Evolutionary conservation across 2,329 filamentous ascomycete genomes (phyloP).

Genomic region (Trichophyton benhamiae): DNA sequence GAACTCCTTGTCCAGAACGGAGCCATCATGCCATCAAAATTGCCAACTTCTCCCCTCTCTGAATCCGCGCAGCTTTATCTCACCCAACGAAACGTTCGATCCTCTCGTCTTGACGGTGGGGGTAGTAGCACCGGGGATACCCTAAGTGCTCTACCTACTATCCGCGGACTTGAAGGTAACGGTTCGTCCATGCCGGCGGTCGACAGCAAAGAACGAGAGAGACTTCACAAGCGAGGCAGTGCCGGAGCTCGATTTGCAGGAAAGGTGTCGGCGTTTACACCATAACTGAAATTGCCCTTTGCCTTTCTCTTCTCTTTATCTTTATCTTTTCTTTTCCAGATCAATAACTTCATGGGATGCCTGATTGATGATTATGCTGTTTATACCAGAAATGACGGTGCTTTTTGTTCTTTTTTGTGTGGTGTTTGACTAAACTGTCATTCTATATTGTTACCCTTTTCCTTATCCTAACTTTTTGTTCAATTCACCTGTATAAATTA

Average conservation of each 20-base stretch:
- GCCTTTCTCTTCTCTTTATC: not conserved
- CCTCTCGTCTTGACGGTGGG: conserved; percentile 24
- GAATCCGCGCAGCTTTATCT: conserved; percentile 70
- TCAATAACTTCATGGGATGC: not conserved
- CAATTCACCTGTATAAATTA: too few relatives aligned
- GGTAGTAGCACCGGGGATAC: conserved; percentile 39
- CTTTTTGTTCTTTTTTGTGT: too few relatives aligned
- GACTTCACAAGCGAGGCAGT: conserved; percentile 66
- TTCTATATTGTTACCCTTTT: too few relatives aligned
- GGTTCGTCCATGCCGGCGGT: conserved; percentile 18
- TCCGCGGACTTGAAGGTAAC: conserved; percentile 26
- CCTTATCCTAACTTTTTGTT: too few relatives aligned
- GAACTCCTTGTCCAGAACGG: conserved; percentile 90
- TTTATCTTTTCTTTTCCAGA: not conserved
- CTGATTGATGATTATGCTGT: not conserved
- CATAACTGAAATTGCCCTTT: not conserved
- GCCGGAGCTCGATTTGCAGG: conserved; percentile 56
- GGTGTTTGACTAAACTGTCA: too few relatives aligned
- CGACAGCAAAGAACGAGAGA: conserved; percentile 48
- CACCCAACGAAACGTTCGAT: conserved; percentile 52
- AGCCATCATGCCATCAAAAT: conserved; percentile 63
- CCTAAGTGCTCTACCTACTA: conserved; percentile 49
- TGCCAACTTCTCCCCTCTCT: conserved; percentile 74
- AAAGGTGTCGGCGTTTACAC: conserved; percentile 33
- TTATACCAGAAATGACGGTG: not conserved